A percentile compares a stretch with the other conserved stretches of the same genome.
phyloP scores from a whole-genome alignment of 2,329 filamentous ascomycete genomes.

The Neurospora crassa region DNA sequence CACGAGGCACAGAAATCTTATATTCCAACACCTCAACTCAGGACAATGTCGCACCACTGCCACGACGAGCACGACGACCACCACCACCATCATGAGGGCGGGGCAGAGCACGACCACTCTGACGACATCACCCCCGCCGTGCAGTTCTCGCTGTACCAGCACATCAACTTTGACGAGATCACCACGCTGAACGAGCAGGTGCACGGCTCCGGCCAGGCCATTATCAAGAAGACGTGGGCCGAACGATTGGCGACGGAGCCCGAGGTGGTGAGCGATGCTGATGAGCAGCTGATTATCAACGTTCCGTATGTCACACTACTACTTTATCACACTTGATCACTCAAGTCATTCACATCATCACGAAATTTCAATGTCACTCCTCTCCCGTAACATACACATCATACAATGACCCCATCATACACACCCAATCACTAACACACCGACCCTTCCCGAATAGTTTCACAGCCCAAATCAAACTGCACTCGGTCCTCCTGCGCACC shows the following conservation, averaged over 20 bases:
- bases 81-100: constrained; percentile 31
- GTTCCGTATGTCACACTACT: constrained; percentile 58
- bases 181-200: constrained; percentile 73
- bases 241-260: constrained; percentile 63
- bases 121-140: constrained; percentile 89
- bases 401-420: too few species aligned
- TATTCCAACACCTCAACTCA: not conserved
- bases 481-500: constrained; percentile 78
- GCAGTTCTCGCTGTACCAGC: constrained; percentile 82
- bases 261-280: constrained; percentile 74
- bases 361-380: too few species aligned
- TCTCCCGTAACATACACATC: too few species aligned
- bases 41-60: constrained; percentile 21
- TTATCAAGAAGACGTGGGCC: constrained; percentile 86
- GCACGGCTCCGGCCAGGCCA: constrained; percentile 57
- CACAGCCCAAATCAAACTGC: constrained; percentile 85
- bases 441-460: constrained; percentile 41
- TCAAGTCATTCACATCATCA: not conserved
- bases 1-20: not conserved
- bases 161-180: constrained; percentile 83
- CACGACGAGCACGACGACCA: constrained; percentile 36
- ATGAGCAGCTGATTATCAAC: constrained; percentile 89
- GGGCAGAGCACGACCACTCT: constrained; percentile 67
- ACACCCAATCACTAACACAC: too few species aligned
- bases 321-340: not conserved